Evolutionary conservation across 139 green algal genomes (phyloP), one percentile per base, ranked within the genome.

Genomic region (Chlamydomonas sp.): DNA sequence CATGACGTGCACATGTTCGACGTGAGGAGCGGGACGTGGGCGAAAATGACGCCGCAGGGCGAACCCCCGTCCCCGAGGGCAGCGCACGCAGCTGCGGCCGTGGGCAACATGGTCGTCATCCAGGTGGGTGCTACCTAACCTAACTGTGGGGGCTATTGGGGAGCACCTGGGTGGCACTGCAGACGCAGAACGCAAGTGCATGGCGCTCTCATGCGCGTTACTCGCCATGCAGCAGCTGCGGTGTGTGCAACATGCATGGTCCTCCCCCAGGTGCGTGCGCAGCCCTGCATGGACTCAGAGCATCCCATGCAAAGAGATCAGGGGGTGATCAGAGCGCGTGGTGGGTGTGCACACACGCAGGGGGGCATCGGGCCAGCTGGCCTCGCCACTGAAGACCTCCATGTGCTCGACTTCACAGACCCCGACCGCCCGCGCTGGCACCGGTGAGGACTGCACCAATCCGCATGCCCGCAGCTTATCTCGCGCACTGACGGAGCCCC

Each of bases 361-460:
- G 94, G 93, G 28, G 90, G 94, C 29, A 97, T 96, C 54, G 92
- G 95, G 0, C 95, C 95, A 24, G 87, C 89, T 16, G 95, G 95
- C 1, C 79, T 99, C 10, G 92, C 95, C 0, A 87, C 87, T 0
- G 93, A 97, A 50, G 95, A 99, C 81, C 79, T 99, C 57, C 93
- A 98, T 83, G 95, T 99, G 16, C 86, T 99, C 3, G 95, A 99
- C 74, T 96, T 99, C 63, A 96, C 91, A 48, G 90, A 96, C 71
- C 81, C 88, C 43, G 82, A 91, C 2, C 79, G 83, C 26, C 94
- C 95, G 2, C 79, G 90, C 4, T 98, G 94, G 94, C 94, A 98
- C 81, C 91, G 88, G 88, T 91, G 54, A n/a, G n/a, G n/a, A n/a
- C n/a, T n/a, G n/a, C n/a, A n/a, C n/a, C n/a, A n/a, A n/a, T n/a